Base-by-base conservation (phyloP, 495 filamentous ascomycete genomes). In the Neurospora sp. region DNA sequence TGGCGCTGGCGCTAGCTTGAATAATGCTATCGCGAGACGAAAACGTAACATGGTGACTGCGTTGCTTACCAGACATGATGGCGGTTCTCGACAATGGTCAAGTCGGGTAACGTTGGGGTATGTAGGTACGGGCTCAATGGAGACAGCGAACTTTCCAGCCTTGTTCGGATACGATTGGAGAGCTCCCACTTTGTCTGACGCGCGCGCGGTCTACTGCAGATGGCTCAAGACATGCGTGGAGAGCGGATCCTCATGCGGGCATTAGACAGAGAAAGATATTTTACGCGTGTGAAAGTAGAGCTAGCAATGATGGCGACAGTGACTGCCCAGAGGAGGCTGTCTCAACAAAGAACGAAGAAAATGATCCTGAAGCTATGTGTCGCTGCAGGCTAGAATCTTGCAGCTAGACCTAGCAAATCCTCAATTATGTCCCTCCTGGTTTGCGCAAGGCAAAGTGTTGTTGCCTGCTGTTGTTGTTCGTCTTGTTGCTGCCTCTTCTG, bases 41-140 rank as follows among this genome's bases (percentile, higher is more conserved):
- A 59, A 59, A 48, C 38, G 31, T 27, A 48, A 8, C 72, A 69
- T 39, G 37, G 46, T 39, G 69, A 70, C 73, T 77, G 18, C 76
- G 78, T 35, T 75, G 77, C 78, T 81, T 81, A 81, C 80, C 80
- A 75, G 80, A 81, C 80, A 81, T 81, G 40, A 74, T 75, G 71
- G 75, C 73, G 54, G 12, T 66, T 66, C 27, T 62, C 27, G 54
- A 62, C 48, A 66, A 37, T 66, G 31, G 72, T 72, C 73, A 69
- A 70, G 44, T 40, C 44, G 69, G 72, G 18, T 62, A 40, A 62
- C 23, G 23, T 12, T 48, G 39, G 35, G 59, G 20, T 59, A 44
- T 12, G 70, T 59, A 37, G 27, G 23, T 72, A 44, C 70, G 38
- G 23, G 16, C 31, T 31, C 72, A 71, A 23, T 48, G 39, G 72